Conservation (phyloP, 768 basidiomycete genomes). For the Lactarius evosmus region DNA sequence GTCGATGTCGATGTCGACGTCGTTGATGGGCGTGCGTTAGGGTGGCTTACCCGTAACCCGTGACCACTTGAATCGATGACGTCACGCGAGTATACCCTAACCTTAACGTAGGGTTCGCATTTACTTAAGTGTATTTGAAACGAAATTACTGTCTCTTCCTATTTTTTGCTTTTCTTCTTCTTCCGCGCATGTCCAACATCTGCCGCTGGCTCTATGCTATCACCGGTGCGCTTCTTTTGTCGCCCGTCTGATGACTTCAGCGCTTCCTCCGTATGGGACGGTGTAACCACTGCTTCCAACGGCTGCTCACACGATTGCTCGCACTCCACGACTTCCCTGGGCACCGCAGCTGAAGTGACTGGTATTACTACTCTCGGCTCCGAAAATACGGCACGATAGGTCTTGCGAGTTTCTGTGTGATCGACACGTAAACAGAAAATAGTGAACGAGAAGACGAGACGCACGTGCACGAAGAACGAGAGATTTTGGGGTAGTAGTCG, state of each 20-base stretch:
- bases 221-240: slow-evolving; percentile 7
- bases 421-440: background rate
- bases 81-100: too few species aligned
- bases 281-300: background rate
- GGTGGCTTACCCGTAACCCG: too few species aligned
- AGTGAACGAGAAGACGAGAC: slow-evolving; percentile 33
- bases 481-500: slow-evolving; percentile 59
- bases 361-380: slow-evolving; percentile 68
- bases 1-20: too few species aligned
- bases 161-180: slow-evolving; percentile 23
- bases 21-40: too few species aligned
- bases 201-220: background rate
- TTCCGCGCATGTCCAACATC: slow-evolving; percentile 13
- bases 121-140: background rate
- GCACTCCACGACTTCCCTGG: background rate
- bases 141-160: background rate
- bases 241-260: slow-evolving; percentile 3
- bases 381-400: slow-evolving; percentile 75
- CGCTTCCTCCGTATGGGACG: background rate
- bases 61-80: too few species aligned
- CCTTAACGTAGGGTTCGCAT: background rate
- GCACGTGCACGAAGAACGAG: slow-evolving; percentile 69
- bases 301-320: background rate
- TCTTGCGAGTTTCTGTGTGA: slow-evolving; percentile 68
- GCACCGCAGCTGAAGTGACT: background rate